phyloP scores from a whole-genome alignment of 495 filamentous ascomycete genomes.

The Tuber indicum region DNA sequence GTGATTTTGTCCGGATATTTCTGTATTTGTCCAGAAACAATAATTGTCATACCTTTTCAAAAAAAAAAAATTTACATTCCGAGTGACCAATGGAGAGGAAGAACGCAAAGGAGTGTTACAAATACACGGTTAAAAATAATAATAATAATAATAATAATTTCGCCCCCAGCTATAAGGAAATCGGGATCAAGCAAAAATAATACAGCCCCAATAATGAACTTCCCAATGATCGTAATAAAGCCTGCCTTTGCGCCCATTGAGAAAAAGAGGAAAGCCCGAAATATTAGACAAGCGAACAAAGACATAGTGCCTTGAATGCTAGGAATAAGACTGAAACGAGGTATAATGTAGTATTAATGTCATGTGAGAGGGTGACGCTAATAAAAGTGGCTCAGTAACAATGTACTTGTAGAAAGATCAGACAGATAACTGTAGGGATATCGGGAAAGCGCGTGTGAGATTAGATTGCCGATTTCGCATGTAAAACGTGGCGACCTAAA shows the following conservation, averaged over 20 bases:
- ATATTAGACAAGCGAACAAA: not conserved
- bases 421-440: not conserved
- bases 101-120: not conserved
- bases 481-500: conserved; percentile 18
- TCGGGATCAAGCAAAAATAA: not conserved
- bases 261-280: not conserved
- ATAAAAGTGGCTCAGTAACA: not conserved
- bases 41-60: not conserved
- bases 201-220: not conserved
- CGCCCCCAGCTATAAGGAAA: not conserved
- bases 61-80: not conserved
- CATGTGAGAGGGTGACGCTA: not conserved
- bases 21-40: not conserved
- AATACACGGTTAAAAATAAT: not conserved
- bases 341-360: not conserved
- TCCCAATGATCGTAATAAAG: not conserved
- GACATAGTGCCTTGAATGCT: not conserved
- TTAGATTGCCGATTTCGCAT: not conserved
- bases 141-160: not conserved
- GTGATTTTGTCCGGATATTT: not conserved
- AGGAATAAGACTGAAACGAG: not conserved
- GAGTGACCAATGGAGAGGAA: not conserved
- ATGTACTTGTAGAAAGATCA: not conserved
- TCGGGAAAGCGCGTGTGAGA: not conserved
- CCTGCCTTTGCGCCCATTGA: not conserved